Evolutionary conservation across 78 protist genomes (phyloP), one percentile per base, ranked within the genome.

Genomic region (Bigelowiella natans): DNA sequence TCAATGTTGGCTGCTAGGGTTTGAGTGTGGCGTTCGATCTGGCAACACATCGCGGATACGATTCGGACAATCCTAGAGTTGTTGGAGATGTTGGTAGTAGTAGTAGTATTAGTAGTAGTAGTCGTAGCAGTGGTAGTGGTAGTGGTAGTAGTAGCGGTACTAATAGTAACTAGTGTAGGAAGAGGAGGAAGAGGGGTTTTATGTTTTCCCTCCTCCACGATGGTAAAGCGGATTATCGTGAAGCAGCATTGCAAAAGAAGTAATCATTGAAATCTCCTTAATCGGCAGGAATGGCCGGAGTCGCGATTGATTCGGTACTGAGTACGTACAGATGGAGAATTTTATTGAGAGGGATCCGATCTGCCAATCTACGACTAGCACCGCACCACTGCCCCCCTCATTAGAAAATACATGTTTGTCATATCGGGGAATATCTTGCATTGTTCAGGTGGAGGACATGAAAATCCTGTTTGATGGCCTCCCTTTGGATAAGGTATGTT

Each of bases 211-310:
- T n/a, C n/a, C n/a, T n/a, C n/a, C n/a, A n/a, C n/a, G n/a, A n/a
- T n/a, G n/a, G n/a, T n/a, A n/a, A n/a, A n/a, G n/a, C n/a, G n/a
- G n/a, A n/a, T n/a, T n/a, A n/a, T n/a, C n/a, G n/a, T n/a, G n/a
- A n/a, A n/a, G n/a, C n/a, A n/a, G n/a, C n/a, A n/a, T n/a, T n/a
- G n/a, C n/a, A n/a, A n/a, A n/a, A n/a, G n/a, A n/a, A n/a, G n/a
- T n/a, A n/a, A n/a, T n/a, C n/a, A n/a, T n/a, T n/a, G n/a, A n/a
- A 91, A 86, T n/a, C n/a, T n/a, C n/a, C n/a, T n/a, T n/a, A n/a
- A n/a, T n/a, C n/a, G n/a, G 99, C 97, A 26, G 99, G 99, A 26
- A 98, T 98, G 99, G 99, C 99, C 0, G 99, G 99, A 85, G 99
- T 98, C 0, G 99, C 99, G 36, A 92, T 98, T 40, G 99, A 97